A percentile compares a stretch with the other conserved stretches of the same genome.
Conservation (phyloP, 1,284 basidiomycete genomes). For the Heterobasidion parviporum region DNA sequence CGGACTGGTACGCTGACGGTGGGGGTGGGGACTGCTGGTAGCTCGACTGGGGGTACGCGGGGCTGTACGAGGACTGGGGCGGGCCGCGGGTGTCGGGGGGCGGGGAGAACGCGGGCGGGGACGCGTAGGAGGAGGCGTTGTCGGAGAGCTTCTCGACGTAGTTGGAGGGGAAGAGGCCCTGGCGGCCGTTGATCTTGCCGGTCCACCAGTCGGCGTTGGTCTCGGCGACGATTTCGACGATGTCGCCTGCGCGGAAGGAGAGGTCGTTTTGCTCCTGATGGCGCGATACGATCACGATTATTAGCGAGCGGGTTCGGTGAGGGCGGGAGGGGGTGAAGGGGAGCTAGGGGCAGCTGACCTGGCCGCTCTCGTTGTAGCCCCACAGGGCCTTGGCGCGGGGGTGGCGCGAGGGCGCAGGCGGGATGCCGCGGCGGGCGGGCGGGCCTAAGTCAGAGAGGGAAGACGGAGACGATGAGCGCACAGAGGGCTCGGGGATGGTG, state of each 20-base stretch:
- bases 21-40: slow-evolving; percentile 13
- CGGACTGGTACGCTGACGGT: slow-evolving; percentile 14
- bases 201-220: slow-evolving; percentile 64
- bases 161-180: slow-evolving; percentile 59
- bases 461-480: slow-evolving; percentile 6
- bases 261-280: slow-evolving; percentile 53
- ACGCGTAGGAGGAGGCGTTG: background rate
- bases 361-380: slow-evolving; percentile 55
- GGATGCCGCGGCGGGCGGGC: slow-evolving; percentile 16
- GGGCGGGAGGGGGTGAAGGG: background rate
- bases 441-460: slow-evolving; percentile 15
- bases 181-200: slow-evolving; percentile 43
- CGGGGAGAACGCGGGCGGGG: slow-evolving; percentile 9
- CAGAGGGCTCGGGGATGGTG: slow-evolving; percentile 7
- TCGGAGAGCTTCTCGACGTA: slow-evolving; percentile 44
- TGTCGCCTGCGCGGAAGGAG: slow-evolving; percentile 46
- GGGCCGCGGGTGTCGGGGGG: slow-evolving; percentile 5
- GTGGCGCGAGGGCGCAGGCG: slow-evolving; percentile 23
- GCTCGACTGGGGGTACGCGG: background rate
- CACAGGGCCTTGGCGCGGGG: slow-evolving; percentile 50
- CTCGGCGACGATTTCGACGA: slow-evolving; percentile 51
- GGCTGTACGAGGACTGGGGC: background rate
- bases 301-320: background rate
- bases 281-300: background rate
- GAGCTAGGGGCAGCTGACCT: slow-evolving; percentile 23